These are phyloP conservation scores for Pseudogymnoascus sp. DNA, from an alignment of 2,329 filamentous ascomycete species.

Conservation along the genomic window DNA sequence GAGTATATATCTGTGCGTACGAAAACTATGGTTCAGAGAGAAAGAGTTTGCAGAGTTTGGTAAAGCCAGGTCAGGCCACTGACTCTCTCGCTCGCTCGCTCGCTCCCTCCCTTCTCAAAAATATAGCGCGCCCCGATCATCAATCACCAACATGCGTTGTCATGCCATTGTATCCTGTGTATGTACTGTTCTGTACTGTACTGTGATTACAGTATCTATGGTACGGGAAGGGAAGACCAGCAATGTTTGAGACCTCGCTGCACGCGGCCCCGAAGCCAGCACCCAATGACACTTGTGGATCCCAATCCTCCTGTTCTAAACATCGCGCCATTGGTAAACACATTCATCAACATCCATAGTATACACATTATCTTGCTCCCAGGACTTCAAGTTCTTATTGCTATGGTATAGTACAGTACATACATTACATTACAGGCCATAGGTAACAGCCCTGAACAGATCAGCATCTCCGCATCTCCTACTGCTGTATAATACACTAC, in stretches of 20 bases:
- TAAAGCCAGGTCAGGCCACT: neutral
- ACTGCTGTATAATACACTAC: neutral
- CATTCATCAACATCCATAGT: neutral
- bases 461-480: neutral
- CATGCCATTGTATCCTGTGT: neutral
- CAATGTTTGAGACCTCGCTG: constrained; percentile 5
- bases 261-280: neutral
- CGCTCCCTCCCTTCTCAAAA: neutral
- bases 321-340: neutral
- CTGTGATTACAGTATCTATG: neutral
- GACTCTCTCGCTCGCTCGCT: neutral
- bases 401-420: neutral
- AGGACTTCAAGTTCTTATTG: neutral
- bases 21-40: neutral
- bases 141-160: neutral
- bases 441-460: neutral
- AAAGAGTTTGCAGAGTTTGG: neutral
- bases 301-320: neutral
- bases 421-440: neutral
- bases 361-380: neutral
- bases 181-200: neutral
- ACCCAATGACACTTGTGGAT: neutral
- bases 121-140: neutral
- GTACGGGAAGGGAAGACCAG: neutral
- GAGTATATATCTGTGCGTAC: neutral